Evolutionary conservation across 2,329 filamentous ascomycete species (phyloP).

Genomic region (Lachnellula cervina): DNA sequence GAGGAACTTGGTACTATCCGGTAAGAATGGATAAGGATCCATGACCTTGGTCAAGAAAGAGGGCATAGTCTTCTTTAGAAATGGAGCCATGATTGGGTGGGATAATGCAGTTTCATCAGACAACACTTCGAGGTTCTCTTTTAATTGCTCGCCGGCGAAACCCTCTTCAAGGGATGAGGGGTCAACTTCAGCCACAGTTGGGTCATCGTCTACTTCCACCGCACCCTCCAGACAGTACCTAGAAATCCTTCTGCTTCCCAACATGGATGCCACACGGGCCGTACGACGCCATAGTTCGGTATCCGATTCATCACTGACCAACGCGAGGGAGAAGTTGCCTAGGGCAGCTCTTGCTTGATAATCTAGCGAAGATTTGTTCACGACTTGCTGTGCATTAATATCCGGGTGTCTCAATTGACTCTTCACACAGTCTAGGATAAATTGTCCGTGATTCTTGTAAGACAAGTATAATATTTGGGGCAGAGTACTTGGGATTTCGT

Average conservation of each 20-base stretch:
- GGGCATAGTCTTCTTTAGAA: constrained; percentile 48
- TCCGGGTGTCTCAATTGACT: constrained; percentile 42
- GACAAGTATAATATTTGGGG: constrained; percentile 88
- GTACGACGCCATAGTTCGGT: constrained; percentile 60
- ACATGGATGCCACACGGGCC: constrained; percentile 52
- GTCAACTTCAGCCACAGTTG: constrained; percentile 55
- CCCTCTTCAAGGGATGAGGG: constrained; percentile 59
- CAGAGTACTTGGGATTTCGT: constrained; percentile 73
- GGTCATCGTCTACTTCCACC: constrained; percentile 63
- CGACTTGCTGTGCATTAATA: constrained; percentile 26
- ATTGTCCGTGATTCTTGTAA: constrained; percentile 94
- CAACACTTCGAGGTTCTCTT: constrained; percentile 48
- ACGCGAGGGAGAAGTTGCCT: constrained; percentile 51
- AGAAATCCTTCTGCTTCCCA: constrained; percentile 52
- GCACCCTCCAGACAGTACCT: constrained; percentile 62
- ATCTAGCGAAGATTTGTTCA: constrained; percentile 34
- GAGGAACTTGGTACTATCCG: constrained; percentile 41
- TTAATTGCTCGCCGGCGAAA: constrained; percentile 58
- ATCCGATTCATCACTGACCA: constrained; percentile 63
- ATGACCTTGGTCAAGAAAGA: constrained; percentile 47
- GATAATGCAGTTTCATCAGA: constrained; percentile 52
- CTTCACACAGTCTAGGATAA: constrained; percentile 71
- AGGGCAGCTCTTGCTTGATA: constrained; percentile 40
- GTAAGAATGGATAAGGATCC: constrained; percentile 59
- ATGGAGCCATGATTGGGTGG: constrained; percentile 58